Conservation (phyloP, 1,284 basidiomycete species). For the Malassezia japonica region DNA sequence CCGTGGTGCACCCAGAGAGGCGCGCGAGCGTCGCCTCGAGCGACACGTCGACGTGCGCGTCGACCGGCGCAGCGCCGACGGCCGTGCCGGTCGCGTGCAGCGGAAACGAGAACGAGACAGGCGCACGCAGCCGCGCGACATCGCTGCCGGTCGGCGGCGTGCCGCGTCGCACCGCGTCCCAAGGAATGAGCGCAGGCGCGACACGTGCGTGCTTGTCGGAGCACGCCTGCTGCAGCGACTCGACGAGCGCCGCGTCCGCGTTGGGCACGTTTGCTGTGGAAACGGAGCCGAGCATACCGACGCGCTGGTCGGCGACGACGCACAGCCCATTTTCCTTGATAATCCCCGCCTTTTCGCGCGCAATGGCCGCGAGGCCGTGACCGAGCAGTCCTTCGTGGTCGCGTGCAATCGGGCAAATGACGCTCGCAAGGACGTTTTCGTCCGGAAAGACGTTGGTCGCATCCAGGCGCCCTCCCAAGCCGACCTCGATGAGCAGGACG, state of each 20-base stretch:
- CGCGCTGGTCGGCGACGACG: slow-evolving; percentile 56
- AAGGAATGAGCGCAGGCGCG: slow-evolving; percentile 4
- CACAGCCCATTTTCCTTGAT: slow-evolving; percentile 61
- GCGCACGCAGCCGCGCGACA: not conserved
- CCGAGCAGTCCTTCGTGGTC: slow-evolving; percentile 90
- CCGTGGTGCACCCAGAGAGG: slow-evolving; percentile 31
- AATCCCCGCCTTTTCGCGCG: slow-evolving; percentile 75
- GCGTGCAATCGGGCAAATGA: slow-evolving; percentile 73
- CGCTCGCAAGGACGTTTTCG: slow-evolving; percentile 62
- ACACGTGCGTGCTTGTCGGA: not conserved
- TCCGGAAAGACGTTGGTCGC: slow-evolving; percentile 78
- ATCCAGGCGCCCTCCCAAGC: slow-evolving; percentile 83
- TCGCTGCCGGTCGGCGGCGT: not conserved
- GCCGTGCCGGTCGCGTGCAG: not conserved
- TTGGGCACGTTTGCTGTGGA: no score
- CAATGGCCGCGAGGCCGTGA: slow-evolving; percentile 63
- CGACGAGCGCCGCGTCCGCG: not conserved
- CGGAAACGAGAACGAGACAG: not conserved
- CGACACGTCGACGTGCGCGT: not conserved
- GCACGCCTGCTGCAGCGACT: slow-evolving; percentile 3
- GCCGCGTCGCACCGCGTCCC: not conserved
- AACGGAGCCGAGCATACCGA: not conserved
- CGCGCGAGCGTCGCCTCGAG: slow-evolving; percentile 30
- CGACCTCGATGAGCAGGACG: slow-evolving; percentile 80
- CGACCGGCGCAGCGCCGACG: not conserved